Base-by-base conservation (phyloP, 805 yeast genomes). In the Hanseniaspora jakobsenii region DNA sequence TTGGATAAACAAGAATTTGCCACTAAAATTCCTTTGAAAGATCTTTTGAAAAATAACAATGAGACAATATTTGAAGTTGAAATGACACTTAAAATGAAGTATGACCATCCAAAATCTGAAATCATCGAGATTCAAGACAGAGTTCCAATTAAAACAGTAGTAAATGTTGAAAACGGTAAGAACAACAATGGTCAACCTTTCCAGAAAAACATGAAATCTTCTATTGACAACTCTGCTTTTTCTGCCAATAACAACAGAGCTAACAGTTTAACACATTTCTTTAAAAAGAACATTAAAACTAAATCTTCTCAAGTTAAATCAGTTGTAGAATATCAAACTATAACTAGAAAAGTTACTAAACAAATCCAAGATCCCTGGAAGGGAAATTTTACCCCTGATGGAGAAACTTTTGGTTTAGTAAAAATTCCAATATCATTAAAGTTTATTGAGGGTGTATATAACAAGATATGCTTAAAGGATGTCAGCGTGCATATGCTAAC, bases 351-450 rank as follows among this genome's bases (percentile, higher is more conserved):
- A 16, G 34, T 46, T 14, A 27, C 19, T 9, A 67, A 71, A 26
- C 65, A 70, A 1, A 59, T 61, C 3, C 47, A 52, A 21, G 93
- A 81, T 62, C 63, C 69, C 2, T 73, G 89, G 80, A 72, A 71
- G 27, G 60, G 66, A 27, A 63, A 72, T 45, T 70, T 85, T 50
- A 95, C 96, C 1, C 67, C 69, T 27, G 93, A 85, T 59, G 97
- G 97, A 2, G 36, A 42, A 83, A 95, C 29, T 86, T 83, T 67
- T 95, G 85, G 7, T 70, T 89, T 54, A 73, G 81, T 44, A 77
- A 79, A 52, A n/a, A 32, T 36, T 8, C 48, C 40, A 16, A 32
- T 45, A 13, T 28, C 34, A 2, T 18, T 36, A 18, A 21, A 18
- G 17, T 18, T 22, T 17, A 18, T 22, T n/a, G 16, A 21, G 3